Percentiles rank a stretch among this genome's conserved stretches.
Evolutionary conservation across 2,329 filamentous ascomycete genomes (phyloP).

Genomic region (Claviceps sp.): DNA sequence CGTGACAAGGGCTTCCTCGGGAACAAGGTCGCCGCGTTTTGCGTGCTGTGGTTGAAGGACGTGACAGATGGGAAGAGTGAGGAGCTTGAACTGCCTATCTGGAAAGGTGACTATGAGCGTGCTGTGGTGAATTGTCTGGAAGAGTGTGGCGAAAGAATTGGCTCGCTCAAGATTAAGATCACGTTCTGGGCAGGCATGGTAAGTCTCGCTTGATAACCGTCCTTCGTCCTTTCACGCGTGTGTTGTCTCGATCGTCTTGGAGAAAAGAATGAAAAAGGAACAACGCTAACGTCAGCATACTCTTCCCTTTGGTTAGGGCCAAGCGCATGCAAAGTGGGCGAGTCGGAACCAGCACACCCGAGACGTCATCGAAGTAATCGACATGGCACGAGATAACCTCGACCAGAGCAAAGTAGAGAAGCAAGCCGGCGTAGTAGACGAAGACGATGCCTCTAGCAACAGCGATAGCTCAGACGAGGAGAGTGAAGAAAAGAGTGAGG

Average conservation of each 20-base stretch:
- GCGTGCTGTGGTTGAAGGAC: constrained; percentile 56
- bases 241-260: too few species aligned
- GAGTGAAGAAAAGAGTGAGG: constrained; percentile 12
- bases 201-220: constrained; percentile 2
- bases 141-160: constrained; percentile 34
- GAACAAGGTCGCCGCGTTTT: constrained; percentile 47
- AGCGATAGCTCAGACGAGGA: constrained; percentile 20
- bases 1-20: constrained; percentile 25
- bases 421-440: constrained; percentile 21
- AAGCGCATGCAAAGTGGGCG: constrained; percentile 23
- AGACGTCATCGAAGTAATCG: constrained; percentile 34
- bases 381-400: constrained; percentile 23
- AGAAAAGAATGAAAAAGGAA: too few species aligned
- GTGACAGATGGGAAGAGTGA: constrained; percentile 52
- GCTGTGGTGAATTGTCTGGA: constrained; percentile 33
- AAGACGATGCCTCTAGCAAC: constrained; percentile 15
- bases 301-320: constrained; percentile 13
- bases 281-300: neutral
- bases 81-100: constrained; percentile 46
- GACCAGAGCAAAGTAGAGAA: constrained; percentile 19
- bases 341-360: constrained; percentile 20
- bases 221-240: neutral
- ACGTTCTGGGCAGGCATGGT: constrained; percentile 25
- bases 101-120: constrained; percentile 41
- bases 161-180: constrained; percentile 26